phyloP scores from a whole-genome alignment of 2,329 filamentous ascomycete genomes.

The Fusarium praegraminearum region DNA sequence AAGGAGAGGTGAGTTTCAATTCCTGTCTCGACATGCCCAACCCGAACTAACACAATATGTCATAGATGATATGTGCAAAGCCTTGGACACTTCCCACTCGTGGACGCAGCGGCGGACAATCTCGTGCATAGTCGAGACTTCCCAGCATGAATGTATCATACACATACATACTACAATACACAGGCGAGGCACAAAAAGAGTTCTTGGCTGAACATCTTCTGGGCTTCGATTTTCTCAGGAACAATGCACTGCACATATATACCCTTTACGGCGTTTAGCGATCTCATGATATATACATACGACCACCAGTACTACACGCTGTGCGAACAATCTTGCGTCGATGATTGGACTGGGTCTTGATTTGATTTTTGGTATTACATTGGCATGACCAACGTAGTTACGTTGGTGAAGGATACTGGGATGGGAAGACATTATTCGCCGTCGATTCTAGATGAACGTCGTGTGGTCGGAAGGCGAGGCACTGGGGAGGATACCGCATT shows the following conservation, averaged over 20 bases:
- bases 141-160: conserved; percentile 32
- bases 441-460: conserved; percentile 17
- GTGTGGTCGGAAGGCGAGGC: conserved; percentile 11
- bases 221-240: conserved; percentile 15
- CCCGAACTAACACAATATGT: conserved; percentile 19
- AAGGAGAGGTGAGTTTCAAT: conserved; percentile 82
- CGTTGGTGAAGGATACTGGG: conserved; percentile 12
- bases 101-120: conserved; percentile 49
- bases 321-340: conserved; percentile 12
- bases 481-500: not conserved
- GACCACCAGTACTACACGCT: conserved; percentile 19
- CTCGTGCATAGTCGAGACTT: conserved; percentile 38
- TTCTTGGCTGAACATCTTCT: conserved; percentile 16
- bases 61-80: conserved; percentile 73
- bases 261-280: conserved; percentile 34
- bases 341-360: conserved; percentile 8
- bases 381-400: conserved; percentile 20
- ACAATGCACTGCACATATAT: conserved; percentile 28
- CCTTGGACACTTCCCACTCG: conserved; percentile 77
- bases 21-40: not conserved
- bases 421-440: conserved; percentile 4
- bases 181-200: conserved; percentile 7
- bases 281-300: conserved; percentile 36
- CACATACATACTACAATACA: conserved; percentile 30
- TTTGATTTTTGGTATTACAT: conserved; percentile 25